Evolutionary conservation across 257 asterid genomes (phyloP), one percentile per base, ranked within the genome.

Genomic region (Capsicum baccatum): DNA sequence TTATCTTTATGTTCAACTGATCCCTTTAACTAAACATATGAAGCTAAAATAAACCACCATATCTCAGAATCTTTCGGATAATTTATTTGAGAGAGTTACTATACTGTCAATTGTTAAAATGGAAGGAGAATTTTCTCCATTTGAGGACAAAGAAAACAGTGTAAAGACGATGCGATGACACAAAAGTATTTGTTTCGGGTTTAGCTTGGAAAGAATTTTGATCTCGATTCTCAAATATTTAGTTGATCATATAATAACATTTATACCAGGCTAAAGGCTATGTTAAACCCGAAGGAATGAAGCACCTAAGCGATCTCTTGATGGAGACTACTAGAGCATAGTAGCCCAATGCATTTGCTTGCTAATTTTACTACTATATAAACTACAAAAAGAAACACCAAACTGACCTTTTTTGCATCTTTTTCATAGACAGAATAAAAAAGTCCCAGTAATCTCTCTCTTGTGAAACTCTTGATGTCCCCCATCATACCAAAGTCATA

Each of bases 401-500:
- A 67, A 66, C 47, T 35, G 48, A 94, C 99, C 98, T 96, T 96
- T 88, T 96, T 96, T 1, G 97, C 97, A 57, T 96, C 98, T 89
- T 96, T 94, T 84, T 96, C 99, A 79, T 96, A 96, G 85, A 96
- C 99, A n/a, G 99, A 89, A 48, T 94, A 96, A 90, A 96, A 96
- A 82, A 96, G 89, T 5, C 91, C 95, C 74, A 96, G 86, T 12
- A 96, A 82, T n/a, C 96, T 92, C 88, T 96, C 95, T 84, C 96
- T 87, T 6, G 98, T 96, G 89, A 96, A 96, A 86, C 91, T 93
- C 91, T 92, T 96, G 70, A 96, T 94, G 50, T 94, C 99, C 80
- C 99, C 99, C 99, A 96, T 96, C 99, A 96, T 94, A 71, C 99
- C 99, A 44, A 96, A 96, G 85, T 96, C 99, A 37, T 96, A 96